Evolutionary conservation across 192 early-diverging fungal species (phyloP).

Genomic region (Coemansia sp.): DNA sequence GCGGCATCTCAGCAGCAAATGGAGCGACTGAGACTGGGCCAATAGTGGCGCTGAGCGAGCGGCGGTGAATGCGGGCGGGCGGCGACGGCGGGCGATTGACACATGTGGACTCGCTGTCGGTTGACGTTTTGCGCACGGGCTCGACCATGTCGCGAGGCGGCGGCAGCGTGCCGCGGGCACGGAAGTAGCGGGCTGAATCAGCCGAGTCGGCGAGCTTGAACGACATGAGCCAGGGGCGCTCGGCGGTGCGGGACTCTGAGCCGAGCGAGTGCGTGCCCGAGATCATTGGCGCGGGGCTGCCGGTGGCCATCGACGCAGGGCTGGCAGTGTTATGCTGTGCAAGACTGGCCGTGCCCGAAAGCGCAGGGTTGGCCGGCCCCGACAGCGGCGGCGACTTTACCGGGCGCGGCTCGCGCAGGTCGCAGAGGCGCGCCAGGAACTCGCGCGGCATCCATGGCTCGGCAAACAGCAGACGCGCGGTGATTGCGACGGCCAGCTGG

Average conservation of each 20-base stretch:
- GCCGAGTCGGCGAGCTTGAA: slow-evolving; percentile 40
- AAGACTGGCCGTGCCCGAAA: too few species aligned
- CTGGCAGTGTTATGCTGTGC: background rate
- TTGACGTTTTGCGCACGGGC: slow-evolving; percentile 26
- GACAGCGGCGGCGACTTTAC: slow-evolving; percentile 16
- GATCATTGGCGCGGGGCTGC: background rate
- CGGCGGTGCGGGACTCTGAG: slow-evolving; percentile 14
- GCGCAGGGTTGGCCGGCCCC: slow-evolving; percentile 1
- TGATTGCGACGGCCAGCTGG: slow-evolving; percentile 40
- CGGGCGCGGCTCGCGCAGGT: slow-evolving; percentile 40
- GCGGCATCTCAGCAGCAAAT: slow-evolving; percentile 13
- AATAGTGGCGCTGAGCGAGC: slow-evolving; percentile 10
- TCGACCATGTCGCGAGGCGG: slow-evolving; percentile 3
- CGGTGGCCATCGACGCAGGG: slow-evolving; percentile 6
- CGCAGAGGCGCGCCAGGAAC: slow-evolving; percentile 34
- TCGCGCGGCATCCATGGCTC: slow-evolving; percentile 50
- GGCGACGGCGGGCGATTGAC: slow-evolving; percentile 22
- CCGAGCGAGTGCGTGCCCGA: slow-evolving; percentile 17
- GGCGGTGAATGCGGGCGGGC: slow-evolving; percentile 4
- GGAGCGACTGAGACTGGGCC: background rate
- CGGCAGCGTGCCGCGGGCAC: background rate
- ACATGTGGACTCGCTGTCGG: slow-evolving; percentile 38
- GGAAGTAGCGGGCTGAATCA: slow-evolving; percentile 25
- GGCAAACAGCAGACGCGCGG: slow-evolving; percentile 31
- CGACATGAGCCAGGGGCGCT: slow-evolving; percentile 43